Percentiles rank a stretch among this genome's conserved stretches.
phyloP scores from a whole-genome alignment of 176 grass and related monocot species.

The Alopecurus myosuroides region DNA sequence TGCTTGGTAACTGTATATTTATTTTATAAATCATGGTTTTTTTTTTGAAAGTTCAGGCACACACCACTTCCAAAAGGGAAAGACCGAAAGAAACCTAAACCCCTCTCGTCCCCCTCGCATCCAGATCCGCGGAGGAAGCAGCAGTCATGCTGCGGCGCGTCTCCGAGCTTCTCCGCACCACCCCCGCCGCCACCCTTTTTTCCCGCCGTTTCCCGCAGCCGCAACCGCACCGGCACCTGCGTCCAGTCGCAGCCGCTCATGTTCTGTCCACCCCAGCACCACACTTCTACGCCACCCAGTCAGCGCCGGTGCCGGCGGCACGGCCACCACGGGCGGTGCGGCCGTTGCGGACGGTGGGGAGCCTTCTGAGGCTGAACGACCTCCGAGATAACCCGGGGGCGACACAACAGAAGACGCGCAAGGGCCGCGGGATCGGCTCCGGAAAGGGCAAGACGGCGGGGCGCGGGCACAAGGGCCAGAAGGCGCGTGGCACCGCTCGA shows the following conservation, averaged over 20 bases:
- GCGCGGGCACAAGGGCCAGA: conserved; percentile 93
- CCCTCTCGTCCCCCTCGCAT: neutral
- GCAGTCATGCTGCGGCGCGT: conserved; percentile 64
- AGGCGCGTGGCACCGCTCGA: conserved; percentile 77
- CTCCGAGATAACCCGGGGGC: conserved; percentile 72
- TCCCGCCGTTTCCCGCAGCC: neutral
- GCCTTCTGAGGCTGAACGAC: conserved; percentile 73
- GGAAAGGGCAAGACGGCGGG: conserved; percentile 94
- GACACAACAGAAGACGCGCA: conserved; percentile 81
- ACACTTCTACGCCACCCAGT: conserved; percentile 10
- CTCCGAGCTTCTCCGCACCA: conserved; percentile 29
- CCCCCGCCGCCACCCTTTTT: conserved; percentile 1
- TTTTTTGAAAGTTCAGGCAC: too few relatives aligned
- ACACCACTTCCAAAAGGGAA: too few relatives aligned
- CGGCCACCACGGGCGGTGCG: neutral
- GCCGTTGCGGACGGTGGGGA: conserved; percentile 30
- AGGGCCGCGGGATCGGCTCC: conserved; percentile 88
- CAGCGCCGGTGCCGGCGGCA: neutral
- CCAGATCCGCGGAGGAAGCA: neutral
- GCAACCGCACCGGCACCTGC: neutral
- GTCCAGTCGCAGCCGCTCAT: neutral
- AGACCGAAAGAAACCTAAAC: too few relatives aligned
- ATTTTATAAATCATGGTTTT: too few relatives aligned
- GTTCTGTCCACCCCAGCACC: neutral
- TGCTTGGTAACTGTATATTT: too few relatives aligned